Base-by-base conservation (phyloP, 371 early-diverging fungal species). In the Choanephora cucurbitarum region DNA sequence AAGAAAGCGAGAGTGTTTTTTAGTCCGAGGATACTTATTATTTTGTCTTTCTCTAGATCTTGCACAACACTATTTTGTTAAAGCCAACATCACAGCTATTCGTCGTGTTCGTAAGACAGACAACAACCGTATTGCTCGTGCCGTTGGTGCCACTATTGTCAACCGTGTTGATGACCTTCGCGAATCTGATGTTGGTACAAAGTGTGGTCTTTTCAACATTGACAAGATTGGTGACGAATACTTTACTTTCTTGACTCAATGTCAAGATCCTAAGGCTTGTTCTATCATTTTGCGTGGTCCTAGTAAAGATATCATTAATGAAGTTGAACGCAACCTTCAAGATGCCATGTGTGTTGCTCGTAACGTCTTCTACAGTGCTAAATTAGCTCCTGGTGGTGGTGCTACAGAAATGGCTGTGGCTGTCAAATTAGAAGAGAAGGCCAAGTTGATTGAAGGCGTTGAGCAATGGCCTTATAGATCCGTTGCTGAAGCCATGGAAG, bases 401-500 rank as follows among this genome's bases (percentile, higher is more conserved):
- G 99, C 99, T n/a, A 95, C 96, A 10, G 99, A 99, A 76, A 99
- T 99, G 98, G 96, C 96, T n/a, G 76, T 99, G 17, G 81, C 92
- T 45, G 94, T 95, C 37, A 80, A 84, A 57, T 79, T 99, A 40
- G 87, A 88, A 55, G 92, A 94, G 67, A 90, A 91, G 67, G 94
- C 96, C 56, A 95, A 95, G 76, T 72, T 86, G 15, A 72, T 98
- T 57, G 88, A 86, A 60, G 99, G 98, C 39, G 86, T 95, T 23
- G 89, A 94, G 67, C 96, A 95, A 78, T 96, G 93, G 92, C 99
- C 98, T 19, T 99, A 96, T 80, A 85, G 81, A 64, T 92, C 94
- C 24, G 90, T 96, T 13, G 94, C 96, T 21, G 94, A 96, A 57
- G 95, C 99, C 19, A 83, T 99, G 73, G 96, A 98, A 70, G 96